Evolutionary conservation across 768 basidiomycete species (phyloP), one percentile per base, ranked within the genome.

Genomic region (Podaxis pistillaris): DNA sequence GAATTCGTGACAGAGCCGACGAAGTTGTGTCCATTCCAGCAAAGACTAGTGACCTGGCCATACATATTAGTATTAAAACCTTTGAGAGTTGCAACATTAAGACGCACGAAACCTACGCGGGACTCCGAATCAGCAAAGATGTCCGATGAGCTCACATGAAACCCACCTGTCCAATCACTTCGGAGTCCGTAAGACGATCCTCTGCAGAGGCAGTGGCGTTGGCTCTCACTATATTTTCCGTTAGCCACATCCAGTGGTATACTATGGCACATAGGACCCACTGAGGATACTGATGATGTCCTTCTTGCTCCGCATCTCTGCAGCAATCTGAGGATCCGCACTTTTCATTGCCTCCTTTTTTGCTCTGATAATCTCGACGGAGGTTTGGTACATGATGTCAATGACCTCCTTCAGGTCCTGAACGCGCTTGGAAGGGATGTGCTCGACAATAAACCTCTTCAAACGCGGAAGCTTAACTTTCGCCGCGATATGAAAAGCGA

Each of bases 211-310:
- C 72, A 2, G 61, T 64, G 33, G 72, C 67, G 60, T 80, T 81
- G 1, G 72, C 77, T 60, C 71, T 72, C 62, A 80, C 80, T 81
- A 46, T 46, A 17, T 7, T 19, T n/a, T 19, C 7, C 15, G 44
- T 46, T 19, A 46, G 44, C 44, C 6, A 7, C 44, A 4, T n/a
- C 44, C 19, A 17, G 49, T 28, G 22, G 12, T 19, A 40, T 9
- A 33, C 33, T 1, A 33, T 33, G 33, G 28, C 12, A 26, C 30
- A 38, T 58, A 44, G 24, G 26, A 58, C 75, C 36, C 65, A 82
- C 80, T 62, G 36, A 81, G 66, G 28, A 79, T 70, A 60, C 78
- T 81, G 65, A 81, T 73, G 38, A 82, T 72, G 64, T 81, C 80
- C 56, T 75, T 78, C 26, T 76, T 77, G 56, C 71, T 71, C 7